These are phyloP conservation scores for Magnusiomyces suaveolens DNA, from an alignment of 1,139 yeast genomes.

Conservation along the genomic window DNA sequence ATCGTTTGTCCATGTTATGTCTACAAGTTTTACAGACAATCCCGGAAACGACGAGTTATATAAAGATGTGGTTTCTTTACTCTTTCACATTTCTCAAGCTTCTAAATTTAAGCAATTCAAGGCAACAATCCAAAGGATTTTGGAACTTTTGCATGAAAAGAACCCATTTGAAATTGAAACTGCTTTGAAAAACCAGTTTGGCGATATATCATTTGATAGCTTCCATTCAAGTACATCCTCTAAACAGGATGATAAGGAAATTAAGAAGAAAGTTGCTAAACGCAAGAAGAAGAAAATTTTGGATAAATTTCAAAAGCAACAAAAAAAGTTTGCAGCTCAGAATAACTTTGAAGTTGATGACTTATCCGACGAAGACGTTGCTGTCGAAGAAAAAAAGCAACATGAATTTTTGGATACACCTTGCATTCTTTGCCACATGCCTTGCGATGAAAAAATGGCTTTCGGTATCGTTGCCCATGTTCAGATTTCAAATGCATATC, in stretches of 20 bases:
- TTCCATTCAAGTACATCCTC: slow-evolving; percentile 10
- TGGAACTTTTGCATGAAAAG: slow-evolving; percentile 14
- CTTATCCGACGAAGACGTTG: slow-evolving; percentile 33
- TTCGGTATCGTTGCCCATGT: slow-evolving; percentile 66
- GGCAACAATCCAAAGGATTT: slow-evolving; percentile 15
- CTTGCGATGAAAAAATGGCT: slow-evolving; percentile 55
- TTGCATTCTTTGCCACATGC: slow-evolving; percentile 85
- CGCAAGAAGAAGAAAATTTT: slow-evolving; percentile 63
- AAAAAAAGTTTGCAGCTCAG: slow-evolving; percentile 52
- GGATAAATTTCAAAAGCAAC: slow-evolving; percentile 68
- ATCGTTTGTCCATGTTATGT: slow-evolving; percentile 9
- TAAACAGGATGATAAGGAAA: slow-evolving; percentile 13
- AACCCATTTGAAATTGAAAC: slow-evolving; percentile 8
- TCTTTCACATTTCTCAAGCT: slow-evolving; percentile 5
- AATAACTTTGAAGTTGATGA: slow-evolving; percentile 25
- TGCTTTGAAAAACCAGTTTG: slow-evolving; percentile 2
- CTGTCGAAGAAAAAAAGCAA: slow-evolving; percentile 28
- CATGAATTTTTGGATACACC: slow-evolving; percentile 75
- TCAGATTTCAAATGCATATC: slow-evolving; percentile 49
- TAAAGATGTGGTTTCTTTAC: slow-evolving; percentile 2
- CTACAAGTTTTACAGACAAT: slow-evolving; percentile 5
- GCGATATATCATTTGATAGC: slow-evolving; percentile 9
- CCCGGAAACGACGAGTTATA: background rate
- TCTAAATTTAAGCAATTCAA: slow-evolving; percentile 7
- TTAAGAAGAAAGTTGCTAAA: slow-evolving; percentile 41